These are phyloP conservation scores for Arabis hirsuta DNA, from an alignment of 345 rosid genomes.

Conservation along the genomic window DNA sequence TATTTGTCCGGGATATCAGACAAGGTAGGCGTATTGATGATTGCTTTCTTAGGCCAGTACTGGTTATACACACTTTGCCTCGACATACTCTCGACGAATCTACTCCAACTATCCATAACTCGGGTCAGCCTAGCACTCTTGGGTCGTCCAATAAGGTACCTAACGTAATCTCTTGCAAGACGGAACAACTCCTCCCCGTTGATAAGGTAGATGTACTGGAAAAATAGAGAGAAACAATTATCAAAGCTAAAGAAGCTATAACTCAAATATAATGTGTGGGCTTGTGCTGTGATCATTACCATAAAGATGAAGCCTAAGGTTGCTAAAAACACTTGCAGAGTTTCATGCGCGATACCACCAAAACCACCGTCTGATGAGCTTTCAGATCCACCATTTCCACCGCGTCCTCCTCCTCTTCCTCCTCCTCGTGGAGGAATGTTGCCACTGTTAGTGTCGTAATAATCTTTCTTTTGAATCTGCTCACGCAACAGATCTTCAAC, in stretches of 20 bases:
- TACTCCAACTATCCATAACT: slow-evolving; percentile 57
- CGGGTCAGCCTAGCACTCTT: slow-evolving; percentile 61
- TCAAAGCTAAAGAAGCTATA: background rate
- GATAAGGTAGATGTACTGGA: slow-evolving; percentile 69
- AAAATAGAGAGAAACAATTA: background rate
- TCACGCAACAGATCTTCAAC: slow-evolving; percentile 60
- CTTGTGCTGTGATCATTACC: slow-evolving; percentile 42
- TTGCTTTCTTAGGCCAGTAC: slow-evolving; percentile 59
- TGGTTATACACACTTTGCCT: slow-evolving; percentile 47
- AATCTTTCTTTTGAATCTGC: slow-evolving; percentile 58
- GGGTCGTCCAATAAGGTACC: slow-evolving; percentile 54
- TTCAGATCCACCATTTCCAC: slow-evolving; percentile 43
- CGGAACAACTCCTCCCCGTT: slow-evolving; percentile 65
- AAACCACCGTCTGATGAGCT: slow-evolving; percentile 46
- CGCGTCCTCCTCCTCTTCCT: slow-evolving; percentile 47
- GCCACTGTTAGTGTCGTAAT: slow-evolving; percentile 44
- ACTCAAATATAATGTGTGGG: slow-evolving; percentile 1
- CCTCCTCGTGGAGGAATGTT: slow-evolving; percentile 44
- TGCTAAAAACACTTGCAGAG: slow-evolving; percentile 64
- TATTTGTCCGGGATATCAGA: slow-evolving; percentile 65
- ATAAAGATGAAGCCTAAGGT: slow-evolving; percentile 62
- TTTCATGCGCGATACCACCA: slow-evolving; percentile 52
- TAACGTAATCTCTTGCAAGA: slow-evolving; percentile 68
- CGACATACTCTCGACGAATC: slow-evolving; percentile 40
- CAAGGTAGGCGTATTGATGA: slow-evolving; percentile 56